A percentile compares a stretch with the other conserved stretches of the same genome.
phyloP scores from a whole-genome alignment of 257 asterid genomes.

The Fraxinus americana region DNA sequence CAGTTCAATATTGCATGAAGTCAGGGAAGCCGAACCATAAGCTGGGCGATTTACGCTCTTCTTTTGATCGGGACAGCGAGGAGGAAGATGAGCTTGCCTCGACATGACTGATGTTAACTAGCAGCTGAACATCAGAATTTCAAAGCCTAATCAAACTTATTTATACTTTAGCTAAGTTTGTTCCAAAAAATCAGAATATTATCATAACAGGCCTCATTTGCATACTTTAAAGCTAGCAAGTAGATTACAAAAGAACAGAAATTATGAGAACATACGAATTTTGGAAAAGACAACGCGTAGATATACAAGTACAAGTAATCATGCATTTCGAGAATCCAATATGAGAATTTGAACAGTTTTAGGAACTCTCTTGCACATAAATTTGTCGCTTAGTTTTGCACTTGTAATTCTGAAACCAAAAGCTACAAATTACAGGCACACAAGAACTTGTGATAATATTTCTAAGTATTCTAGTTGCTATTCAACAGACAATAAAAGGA shows the following conservation, averaged over 20 bases:
- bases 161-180: conserved; percentile 27
- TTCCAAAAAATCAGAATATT: conserved; percentile 18
- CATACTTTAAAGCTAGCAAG: conserved; percentile 9
- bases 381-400: not conserved
- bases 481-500: not conserved
- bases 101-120: conserved; percentile 54
- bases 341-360: not conserved
- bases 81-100: conserved; percentile 82
- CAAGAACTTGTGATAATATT: not conserved
- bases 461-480: not conserved
- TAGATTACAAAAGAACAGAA: not conserved
- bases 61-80: conserved; percentile 84
- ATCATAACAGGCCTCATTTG: conserved; percentile 19
- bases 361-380: too few relatives aligned
- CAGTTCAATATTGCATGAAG: conserved; percentile 30
- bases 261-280: not conserved
- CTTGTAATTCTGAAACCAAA: not conserved
- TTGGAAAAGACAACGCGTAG: not conserved
- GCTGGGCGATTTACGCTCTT: conserved; percentile 35
- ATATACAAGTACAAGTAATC: not conserved
- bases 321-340: not conserved
- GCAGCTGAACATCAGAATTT: conserved; percentile 32
- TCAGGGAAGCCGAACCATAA: conserved; percentile 27
- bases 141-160: conserved; percentile 19
- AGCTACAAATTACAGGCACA: conserved; percentile 8